Base-by-base conservation (phyloP, 306 rosid genomes). In the Dicorynia guianensis region DNA sequence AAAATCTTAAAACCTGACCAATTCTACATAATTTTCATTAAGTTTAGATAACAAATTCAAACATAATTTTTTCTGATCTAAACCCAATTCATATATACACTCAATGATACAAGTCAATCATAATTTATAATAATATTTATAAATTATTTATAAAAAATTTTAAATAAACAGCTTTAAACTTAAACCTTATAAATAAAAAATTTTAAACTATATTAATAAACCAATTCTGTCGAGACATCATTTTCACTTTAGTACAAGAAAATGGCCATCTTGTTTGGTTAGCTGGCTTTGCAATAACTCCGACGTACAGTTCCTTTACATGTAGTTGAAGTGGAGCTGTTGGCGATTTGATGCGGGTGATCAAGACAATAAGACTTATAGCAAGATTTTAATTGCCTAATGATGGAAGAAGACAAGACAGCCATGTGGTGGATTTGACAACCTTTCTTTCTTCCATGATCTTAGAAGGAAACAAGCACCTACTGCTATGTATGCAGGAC, bases 281-380 rank as follows among this genome's bases (percentile, higher is more conserved):
- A 36, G 79, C 60, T 58, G 30, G 82, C 12, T 80, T 64, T 53
- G 74, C 36, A 63, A 73, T 33, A 71, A 43, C 53, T 75, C 76
- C 46, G 56, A 12, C 15, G 9, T 63, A 17, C 49, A 63, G 39
- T 34, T 75, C 15, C 57, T 18, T 33, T 18, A 44, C 73, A 55
- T 19, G 9, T 3, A 67, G 30, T 25, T 38, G 39, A n/a, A 63
- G 63, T 74, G 89, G 85, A 80, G 83, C 65, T 73, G 80, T 69
- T 86, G 77, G 64, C 47, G 62, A 50, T 70, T 39, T 77, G 13
- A 40, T 50, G 42, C 69, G 48, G 57, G 10, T 74, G 0, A 66
- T 70, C 7, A 63, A 66, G 13, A 72, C 30, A 5, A 14, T 39
- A 61, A 19, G 62, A 71, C 50, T 69, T 61, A 4, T 7, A 64